These are phyloP conservation scores for Boletus edulis DNA, from an alignment of 768 basidiomycete species.

Conservation along the genomic window DNA sequence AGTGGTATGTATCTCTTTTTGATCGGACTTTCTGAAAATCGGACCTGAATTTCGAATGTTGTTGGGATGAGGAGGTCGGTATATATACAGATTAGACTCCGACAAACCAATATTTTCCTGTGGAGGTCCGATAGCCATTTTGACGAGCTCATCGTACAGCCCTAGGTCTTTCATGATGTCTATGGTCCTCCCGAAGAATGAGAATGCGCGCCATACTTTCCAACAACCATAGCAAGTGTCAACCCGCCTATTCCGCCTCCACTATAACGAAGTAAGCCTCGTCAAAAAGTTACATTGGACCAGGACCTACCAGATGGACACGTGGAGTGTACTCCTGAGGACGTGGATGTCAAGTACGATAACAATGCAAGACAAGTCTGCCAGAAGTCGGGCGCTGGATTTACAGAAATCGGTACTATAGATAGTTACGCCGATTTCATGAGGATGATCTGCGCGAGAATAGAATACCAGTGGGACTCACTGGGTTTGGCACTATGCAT, in stretches of 20 bases:
- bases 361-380: not conserved
- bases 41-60: constrained; percentile 13
- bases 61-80: not conserved
- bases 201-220: constrained; percentile 28
- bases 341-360: not conserved
- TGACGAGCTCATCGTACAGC: constrained; percentile 33
- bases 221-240: constrained; percentile 30
- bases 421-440: too few species aligned
- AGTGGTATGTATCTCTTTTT: constrained; percentile 29
- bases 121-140: constrained; percentile 15
- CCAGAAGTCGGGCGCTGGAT: too few species aligned
- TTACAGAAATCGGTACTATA: too few species aligned
- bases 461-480: not conserved
- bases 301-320: constrained; percentile 18
- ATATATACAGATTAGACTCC: not conserved
- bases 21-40: constrained; percentile 34
- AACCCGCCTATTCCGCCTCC: constrained; percentile 41
- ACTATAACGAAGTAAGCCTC: constrained; percentile 13
- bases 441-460: not conserved
- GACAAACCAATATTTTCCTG: constrained; percentile 22
- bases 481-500: not conserved
- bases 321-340: constrained; percentile 8
- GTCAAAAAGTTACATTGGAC: not conserved
- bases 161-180: constrained; percentile 39
- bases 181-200: constrained; percentile 47